Evolutionary conservation across 1,139 yeast genomes (phyloP), one percentile per base, ranked within the genome.

Genomic region (Nakaseomyces glabratus): DNA sequence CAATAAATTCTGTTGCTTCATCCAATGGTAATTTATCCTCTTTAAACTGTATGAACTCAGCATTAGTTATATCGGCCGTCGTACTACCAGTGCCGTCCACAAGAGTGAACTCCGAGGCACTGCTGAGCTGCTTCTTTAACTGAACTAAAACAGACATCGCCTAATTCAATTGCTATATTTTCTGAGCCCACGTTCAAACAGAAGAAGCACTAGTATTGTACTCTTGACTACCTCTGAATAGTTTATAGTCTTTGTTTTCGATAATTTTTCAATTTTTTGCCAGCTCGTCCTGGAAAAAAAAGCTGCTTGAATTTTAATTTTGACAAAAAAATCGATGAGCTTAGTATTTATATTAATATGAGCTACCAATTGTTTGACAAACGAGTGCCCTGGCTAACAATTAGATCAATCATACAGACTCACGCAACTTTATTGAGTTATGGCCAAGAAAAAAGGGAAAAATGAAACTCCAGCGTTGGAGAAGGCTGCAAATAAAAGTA

Each of bases 1-100:
- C 66, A 41, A 63, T 62, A 48, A 81, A 80, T 38, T 71, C 69
- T 3, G 93, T 80, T n/a, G 45, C 43, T 10, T 59, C 56, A 47
- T 68, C 65, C 33, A 81, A 44, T 2, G 57, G 41, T 20, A 59
- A 46, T 12, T 34, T 40, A 20, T 44, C 46, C 8, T 32, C 36
- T 5, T 31, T 36, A 31, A 44, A 36, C 15, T 35, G 25, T 2
- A 63, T 37, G 17, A 29, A 28, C 1, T 39, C 39, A 4, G 64
- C 64, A 9, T 38, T 35, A 2, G 46, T 39, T 15, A 63, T 52
- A 33, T 57, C 62, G 5, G 47, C 46, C 1, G 57, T 48, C 3
- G 43, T 41, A 16, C 45, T 46, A 5, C 49, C 57, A 12, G 46
- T 48, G 6, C 50, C 37, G 28, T 41, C 40, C 10, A 48, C 17